Conservation (phyloP, 805 yeast genomes). For the Saccharomycopsis sp. region DNA sequence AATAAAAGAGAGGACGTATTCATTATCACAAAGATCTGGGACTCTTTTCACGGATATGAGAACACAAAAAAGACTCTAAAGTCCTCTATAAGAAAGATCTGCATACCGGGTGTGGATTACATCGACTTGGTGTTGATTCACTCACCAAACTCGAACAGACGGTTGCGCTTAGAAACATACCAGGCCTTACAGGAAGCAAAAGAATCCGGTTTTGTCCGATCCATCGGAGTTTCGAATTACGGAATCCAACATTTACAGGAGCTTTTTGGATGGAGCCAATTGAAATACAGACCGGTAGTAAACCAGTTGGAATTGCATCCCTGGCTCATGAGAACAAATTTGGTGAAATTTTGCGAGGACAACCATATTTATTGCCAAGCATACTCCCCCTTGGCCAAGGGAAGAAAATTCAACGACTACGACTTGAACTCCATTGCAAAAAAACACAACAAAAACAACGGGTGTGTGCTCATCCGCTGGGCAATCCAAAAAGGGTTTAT, state of each 20-base stretch:
- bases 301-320: conserved; percentile 48
- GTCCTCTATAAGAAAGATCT: conserved; percentile 14
- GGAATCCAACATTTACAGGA: conserved; percentile 52
- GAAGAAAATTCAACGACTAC: conserved; percentile 27
- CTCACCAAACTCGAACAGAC: conserved; percentile 18
- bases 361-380: conserved; percentile 32
- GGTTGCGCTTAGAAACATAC: conserved; percentile 41
- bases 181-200: conserved; percentile 51
- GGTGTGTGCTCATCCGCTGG: conserved; percentile 45
- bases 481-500: conserved; percentile 40
- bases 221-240: conserved; percentile 61
- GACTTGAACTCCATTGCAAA: conserved; percentile 30
- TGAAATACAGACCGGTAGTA: conserved; percentile 38
- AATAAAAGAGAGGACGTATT: conserved; percentile 12
- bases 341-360: conserved; percentile 27
- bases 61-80: conserved; percentile 11
- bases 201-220: conserved; percentile 40
- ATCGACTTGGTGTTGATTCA: conserved; percentile 24
- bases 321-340: conserved; percentile 39
- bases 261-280: conserved; percentile 39
- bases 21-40: conserved; percentile 20
- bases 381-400: conserved; percentile 35
- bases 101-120: conserved; percentile 21
- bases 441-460: conserved; percentile 36
- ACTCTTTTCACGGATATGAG: conserved; percentile 19